phyloP scores from a whole-genome alignment of 352 stramenopile genomes.

The Globisporangium barbulae region DNA sequence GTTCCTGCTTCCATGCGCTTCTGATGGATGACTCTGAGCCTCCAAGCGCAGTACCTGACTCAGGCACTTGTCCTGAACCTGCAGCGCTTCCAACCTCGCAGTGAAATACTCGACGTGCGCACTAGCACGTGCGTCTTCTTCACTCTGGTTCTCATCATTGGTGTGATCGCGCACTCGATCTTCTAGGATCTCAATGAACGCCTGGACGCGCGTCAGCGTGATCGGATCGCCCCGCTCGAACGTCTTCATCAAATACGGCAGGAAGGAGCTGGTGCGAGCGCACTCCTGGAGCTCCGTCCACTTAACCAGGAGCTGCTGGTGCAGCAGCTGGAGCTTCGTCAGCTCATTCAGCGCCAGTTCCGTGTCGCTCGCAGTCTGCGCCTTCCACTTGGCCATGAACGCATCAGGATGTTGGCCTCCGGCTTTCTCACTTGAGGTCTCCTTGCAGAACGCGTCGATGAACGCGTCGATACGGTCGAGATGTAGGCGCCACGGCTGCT shows the following conservation, averaged over 20 bases:
- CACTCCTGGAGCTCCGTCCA: constrained; percentile 50
- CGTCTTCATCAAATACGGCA: constrained; percentile 15
- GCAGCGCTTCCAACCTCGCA: constrained; percentile 28
- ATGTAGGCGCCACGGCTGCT: constrained; percentile 45
- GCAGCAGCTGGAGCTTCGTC: constrained; percentile 42
- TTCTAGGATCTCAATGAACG: constrained; percentile 37
- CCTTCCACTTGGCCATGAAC: constrained; percentile 6
- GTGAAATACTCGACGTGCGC: constrained; percentile 17
- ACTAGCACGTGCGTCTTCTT: not conserved
- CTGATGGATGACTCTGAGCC: not conserved
- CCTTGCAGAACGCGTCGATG: constrained; percentile 21
- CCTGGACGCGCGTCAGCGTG: constrained; percentile 30
- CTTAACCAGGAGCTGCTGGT: constrained; percentile 52
- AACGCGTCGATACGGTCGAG: constrained; percentile 45
- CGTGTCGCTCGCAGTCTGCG: constrained; percentile 28
- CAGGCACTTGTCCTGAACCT: constrained; percentile 34
- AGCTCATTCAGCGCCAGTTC: constrained; percentile 40
- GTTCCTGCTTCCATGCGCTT: not conserved
- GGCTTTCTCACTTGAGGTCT: not conserved
- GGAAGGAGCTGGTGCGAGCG: not conserved
- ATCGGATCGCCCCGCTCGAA: constrained; percentile 31
- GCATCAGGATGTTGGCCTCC: too few relatives aligned
- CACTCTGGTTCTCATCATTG: not conserved
- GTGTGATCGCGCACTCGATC: not conserved
- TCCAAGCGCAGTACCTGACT: constrained; percentile 24